Conservation (phyloP, 495 filamentous ascomycete genomes). For the Daldinia loculata region DNA sequence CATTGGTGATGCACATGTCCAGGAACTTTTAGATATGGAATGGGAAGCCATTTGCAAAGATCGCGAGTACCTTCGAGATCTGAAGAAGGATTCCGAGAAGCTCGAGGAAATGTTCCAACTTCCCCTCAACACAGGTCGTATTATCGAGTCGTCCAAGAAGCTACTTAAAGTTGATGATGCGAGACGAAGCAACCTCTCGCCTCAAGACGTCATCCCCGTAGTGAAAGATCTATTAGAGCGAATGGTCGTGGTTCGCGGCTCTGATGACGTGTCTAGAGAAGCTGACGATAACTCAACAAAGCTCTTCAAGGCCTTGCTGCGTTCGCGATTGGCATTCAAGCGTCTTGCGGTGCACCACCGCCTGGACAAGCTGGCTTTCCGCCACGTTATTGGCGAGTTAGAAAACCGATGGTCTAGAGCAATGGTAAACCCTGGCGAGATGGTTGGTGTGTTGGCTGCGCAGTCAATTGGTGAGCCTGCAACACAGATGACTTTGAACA, state of each 20-base stretch:
- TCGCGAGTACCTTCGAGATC: conserved; percentile 76
- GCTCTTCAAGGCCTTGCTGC: conserved; percentile 89
- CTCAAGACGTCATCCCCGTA: conserved; percentile 84
- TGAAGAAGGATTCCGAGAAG: conserved; percentile 59
- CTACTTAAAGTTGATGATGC: conserved; percentile 89
- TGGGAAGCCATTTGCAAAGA: conserved; percentile 80
- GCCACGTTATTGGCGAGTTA: conserved; percentile 90
- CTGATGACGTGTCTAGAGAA: conserved; percentile 81
- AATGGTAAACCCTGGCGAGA: conserved; percentile 88
- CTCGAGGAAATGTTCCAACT: conserved; percentile 85
- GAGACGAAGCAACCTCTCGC: conserved; percentile 86
- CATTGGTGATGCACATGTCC: conserved; percentile 82
- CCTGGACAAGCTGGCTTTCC: conserved; percentile 90
- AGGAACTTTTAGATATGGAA: conserved; percentile 86
- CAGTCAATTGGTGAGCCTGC: conserved; percentile 99
- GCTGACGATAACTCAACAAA: conserved; percentile 87
- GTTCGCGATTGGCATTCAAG: conserved; percentile 91
- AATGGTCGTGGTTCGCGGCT: conserved; percentile 83
- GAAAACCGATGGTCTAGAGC: conserved; percentile 85
- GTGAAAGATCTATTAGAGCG: conserved; percentile 78
- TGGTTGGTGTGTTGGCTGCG: conserved; percentile 97
- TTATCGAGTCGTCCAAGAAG: conserved; percentile 87
- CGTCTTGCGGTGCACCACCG: conserved; percentile 83
- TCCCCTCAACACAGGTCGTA: conserved; percentile 88
- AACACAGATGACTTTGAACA: conserved; percentile 99